A percentile compares a stretch with the other conserved stretches of the same genome.
phyloP scores from a whole-genome alignment of 768 basidiomycete species.

The Coprinopsis cinerea region DNA sequence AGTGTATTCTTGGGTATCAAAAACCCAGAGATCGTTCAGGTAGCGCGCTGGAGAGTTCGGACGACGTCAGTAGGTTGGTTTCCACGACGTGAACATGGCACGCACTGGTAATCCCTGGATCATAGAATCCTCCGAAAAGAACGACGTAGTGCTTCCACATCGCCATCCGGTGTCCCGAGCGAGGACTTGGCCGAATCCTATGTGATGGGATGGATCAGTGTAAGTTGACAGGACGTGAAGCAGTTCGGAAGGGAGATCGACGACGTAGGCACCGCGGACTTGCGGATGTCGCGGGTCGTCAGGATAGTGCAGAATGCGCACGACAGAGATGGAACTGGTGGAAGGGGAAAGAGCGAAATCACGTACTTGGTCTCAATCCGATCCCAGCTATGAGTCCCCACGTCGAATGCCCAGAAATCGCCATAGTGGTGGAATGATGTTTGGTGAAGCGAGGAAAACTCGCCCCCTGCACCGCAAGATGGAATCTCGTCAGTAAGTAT shows the following conservation, averaged over 20 bases:
- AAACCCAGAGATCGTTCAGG: conserved; percentile 79
- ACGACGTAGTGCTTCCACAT: conserved; percentile 85
- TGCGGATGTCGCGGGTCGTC: too few relatives aligned
- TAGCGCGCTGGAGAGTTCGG: conserved; percentile 53
- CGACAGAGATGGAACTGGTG: not conserved
- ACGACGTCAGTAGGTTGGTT: not conserved
- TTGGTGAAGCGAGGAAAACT: conserved; percentile 80
- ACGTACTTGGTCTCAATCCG: conserved; percentile 71
- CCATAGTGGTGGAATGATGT: conserved; percentile 85
- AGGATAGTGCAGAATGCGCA: not conserved
- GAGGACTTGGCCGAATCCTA: not conserved
- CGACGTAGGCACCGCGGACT: too few relatives aligned
- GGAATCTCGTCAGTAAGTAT: not conserved
- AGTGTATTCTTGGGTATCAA: conserved; percentile 80
- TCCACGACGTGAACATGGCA: too few relatives aligned
- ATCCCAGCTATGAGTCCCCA: conserved; percentile 77
- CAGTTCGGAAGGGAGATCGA: too few relatives aligned
- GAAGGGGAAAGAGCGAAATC: not conserved
- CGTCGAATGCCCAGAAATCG: conserved; percentile 86
- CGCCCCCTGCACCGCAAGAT: conserved; percentile 65
- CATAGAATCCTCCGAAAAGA: conserved; percentile 88
- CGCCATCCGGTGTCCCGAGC: conserved; percentile 49
- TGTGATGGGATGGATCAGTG: not conserved
- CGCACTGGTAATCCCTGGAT: conserved; percentile 77
- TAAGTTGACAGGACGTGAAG: not conserved